Evolutionary conservation across 352 stramenopile species (phyloP).

Genomic region (Pelagophyceae sp.): DNA sequence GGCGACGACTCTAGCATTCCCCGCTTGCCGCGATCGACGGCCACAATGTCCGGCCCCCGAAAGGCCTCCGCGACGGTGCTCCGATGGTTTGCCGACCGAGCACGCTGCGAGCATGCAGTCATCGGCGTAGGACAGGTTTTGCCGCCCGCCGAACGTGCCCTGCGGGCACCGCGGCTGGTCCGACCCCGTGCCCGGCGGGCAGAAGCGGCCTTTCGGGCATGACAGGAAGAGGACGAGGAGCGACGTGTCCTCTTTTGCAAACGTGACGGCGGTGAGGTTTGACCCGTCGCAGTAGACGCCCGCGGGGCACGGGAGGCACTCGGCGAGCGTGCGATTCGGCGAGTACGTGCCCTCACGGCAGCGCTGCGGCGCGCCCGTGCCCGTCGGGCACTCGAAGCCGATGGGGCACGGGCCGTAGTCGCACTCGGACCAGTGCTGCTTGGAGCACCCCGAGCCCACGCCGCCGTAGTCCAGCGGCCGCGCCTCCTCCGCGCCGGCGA

Average conservation of each 20-base stretch:
- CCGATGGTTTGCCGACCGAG: too few species aligned
- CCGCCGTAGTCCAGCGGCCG: neutral
- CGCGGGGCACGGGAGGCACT: conserved; percentile 25
- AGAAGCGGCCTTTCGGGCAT: conserved; percentile 69
- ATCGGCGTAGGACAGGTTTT: conserved; percentile 37
- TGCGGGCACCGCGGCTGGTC: conserved; percentile 54
- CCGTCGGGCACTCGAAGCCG: conserved; percentile 54
- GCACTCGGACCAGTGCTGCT: neutral
- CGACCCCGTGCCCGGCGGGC: conserved; percentile 51
- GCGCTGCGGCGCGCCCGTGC: conserved; percentile 39
- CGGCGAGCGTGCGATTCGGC: conserved; percentile 25
- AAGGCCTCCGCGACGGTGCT: too few species aligned
- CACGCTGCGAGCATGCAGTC: too few species aligned
- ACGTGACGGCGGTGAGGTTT: neutral
- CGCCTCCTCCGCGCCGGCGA: neutral
- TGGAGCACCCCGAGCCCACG: neutral
- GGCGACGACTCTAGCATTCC: too few species aligned
- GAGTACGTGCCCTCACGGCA: conserved; percentile 52
- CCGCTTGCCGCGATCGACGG: too few species aligned
- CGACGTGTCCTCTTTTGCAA: too few species aligned
- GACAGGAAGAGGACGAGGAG: too few species aligned
- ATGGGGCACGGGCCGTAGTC: conserved; percentile 49
- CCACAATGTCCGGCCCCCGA: too few species aligned
- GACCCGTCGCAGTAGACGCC: conserved; percentile 27
- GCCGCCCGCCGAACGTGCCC: conserved; percentile 61